Percentiles rank a stretch among this genome's conserved stretches.
These are phyloP conservation scores for Globisporangium nunn DNA, from an alignment of 352 stramenopile species.

Conservation along the genomic window DNA sequence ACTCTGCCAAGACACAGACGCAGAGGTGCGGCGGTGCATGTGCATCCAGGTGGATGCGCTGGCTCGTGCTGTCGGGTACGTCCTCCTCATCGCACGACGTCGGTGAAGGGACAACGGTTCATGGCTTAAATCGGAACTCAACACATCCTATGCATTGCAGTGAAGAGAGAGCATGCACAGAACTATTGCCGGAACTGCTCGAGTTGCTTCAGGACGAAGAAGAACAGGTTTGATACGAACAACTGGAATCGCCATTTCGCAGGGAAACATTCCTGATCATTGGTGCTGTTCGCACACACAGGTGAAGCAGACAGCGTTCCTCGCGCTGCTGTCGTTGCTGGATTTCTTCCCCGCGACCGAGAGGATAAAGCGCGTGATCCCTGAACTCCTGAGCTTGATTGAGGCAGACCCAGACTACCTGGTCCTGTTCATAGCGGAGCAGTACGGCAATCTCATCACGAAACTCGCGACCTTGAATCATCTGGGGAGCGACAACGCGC, in stretches of 20 bases:
- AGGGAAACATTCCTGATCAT: too few relatives aligned
- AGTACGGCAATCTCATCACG: constrained; percentile 52
- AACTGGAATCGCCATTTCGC: too few relatives aligned
- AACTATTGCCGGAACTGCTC: constrained; percentile 66
- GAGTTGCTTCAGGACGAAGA: constrained; percentile 81
- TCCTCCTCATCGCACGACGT: background rate
- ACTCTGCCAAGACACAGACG: constrained; percentile 78
- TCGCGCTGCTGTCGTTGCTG: constrained; percentile 60
- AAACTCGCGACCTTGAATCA: constrained; percentile 59
- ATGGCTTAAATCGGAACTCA: too few relatives aligned
- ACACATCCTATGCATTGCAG: constrained; percentile 13
- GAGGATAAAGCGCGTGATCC: constrained; percentile 55
- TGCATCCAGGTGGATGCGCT: constrained; percentile 75
- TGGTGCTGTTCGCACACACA: too few relatives aligned
- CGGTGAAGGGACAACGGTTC: too few relatives aligned
- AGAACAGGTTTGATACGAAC: constrained; percentile 30
- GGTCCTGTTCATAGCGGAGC: constrained; percentile 33
- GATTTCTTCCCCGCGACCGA: constrained; percentile 63
- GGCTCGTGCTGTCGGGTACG: constrained; percentile 56
- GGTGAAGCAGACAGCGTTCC: constrained; percentile 60
- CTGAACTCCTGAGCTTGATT: constrained; percentile 49
- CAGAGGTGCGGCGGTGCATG: constrained; percentile 78
- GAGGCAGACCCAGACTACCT: constrained; percentile 60
- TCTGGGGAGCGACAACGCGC: constrained; percentile 38
- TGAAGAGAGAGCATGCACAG: constrained; percentile 51